phyloP scores from a whole-genome alignment of 441 rosid genomes.

The Gossypium schwendimanii region DNA sequence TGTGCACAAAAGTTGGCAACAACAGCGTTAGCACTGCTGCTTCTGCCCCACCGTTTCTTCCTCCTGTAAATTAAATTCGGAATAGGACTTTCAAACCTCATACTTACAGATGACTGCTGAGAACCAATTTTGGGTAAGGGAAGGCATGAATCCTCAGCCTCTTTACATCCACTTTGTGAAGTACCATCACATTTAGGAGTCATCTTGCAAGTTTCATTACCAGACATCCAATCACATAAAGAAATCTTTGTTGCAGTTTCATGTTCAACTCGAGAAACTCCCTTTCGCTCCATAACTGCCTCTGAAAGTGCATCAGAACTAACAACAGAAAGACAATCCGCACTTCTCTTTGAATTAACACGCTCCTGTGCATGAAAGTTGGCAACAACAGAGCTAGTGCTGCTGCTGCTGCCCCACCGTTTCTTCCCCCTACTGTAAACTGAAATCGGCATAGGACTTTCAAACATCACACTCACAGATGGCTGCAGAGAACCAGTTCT shows the following conservation, averaged over 20 bases:
- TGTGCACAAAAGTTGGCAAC: conserved; percentile 21
- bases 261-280: conserved; percentile 22
- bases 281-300: conserved; percentile 23
- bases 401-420: conserved; percentile 16
- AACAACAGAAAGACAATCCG: conserved; percentile 33
- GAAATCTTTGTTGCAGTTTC: conserved; percentile 18
- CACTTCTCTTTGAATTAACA: conserved; percentile 26
- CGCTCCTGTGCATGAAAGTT: conserved; percentile 21
- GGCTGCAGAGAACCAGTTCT: conserved; percentile 34
- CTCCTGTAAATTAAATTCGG: conserved; percentile 47
- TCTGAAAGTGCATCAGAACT: conserved; percentile 35
- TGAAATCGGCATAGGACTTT: conserved; percentile 24
- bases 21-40: neutral
- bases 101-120: conserved; percentile 29
- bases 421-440: conserved; percentile 62
- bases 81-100: conserved; percentile 28
- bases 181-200: conserved; percentile 35
- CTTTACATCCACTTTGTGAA: conserved; percentile 29
- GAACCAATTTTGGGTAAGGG: conserved; percentile 30
- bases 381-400: conserved; percentile 8
- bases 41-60: conserved; percentile 27
- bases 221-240: conserved; percentile 29
- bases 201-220: conserved; percentile 38
- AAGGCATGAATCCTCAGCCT: conserved; percentile 25
- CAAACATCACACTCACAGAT: conserved; percentile 32